These are phyloP conservation scores for Graphilbum fragrans DNA, from an alignment of 2,329 filamentous ascomycete species.

Conservation along the genomic window DNA sequence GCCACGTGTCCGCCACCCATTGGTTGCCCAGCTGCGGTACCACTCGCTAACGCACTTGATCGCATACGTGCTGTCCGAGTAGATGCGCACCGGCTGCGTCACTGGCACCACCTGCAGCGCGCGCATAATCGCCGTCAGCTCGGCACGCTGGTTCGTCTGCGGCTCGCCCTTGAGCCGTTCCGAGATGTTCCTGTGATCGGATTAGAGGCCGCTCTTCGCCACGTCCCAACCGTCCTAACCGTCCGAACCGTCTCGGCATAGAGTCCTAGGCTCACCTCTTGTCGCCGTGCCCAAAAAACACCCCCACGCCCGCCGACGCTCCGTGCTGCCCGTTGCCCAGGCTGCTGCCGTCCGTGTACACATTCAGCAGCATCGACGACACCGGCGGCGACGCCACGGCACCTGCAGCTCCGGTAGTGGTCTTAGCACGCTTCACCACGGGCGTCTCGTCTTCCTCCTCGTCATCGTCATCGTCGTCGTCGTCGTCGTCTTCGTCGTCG, in stretches of 20 bases:
- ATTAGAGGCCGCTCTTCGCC: too few species aligned
- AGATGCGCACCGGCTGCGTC: constrained; percentile 59
- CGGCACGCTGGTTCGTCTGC: constrained; percentile 95
- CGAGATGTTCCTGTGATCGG: constrained; percentile 54
- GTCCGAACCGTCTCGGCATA: neutral
- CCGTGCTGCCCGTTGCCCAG: constrained; percentile 42
- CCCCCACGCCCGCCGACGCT: constrained; percentile 49
- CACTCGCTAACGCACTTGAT: constrained; percentile 84
- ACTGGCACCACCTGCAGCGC: constrained; percentile 65
- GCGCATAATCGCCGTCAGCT: constrained; percentile 76
- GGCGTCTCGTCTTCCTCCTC: constrained; percentile 14
- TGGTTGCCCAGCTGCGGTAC: constrained; percentile 63
- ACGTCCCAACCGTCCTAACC: neutral
- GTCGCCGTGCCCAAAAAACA: constrained; percentile 49
- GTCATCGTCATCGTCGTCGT: constrained; percentile 19
- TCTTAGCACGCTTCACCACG: constrained; percentile 23
- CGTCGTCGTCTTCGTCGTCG: constrained; percentile 16
- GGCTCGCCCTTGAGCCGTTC: constrained; percentile 60
- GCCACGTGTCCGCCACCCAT: constrained; percentile 64
- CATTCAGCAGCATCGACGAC: constrained; percentile 21
- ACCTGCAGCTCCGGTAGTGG: neutral
- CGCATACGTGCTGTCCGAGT: constrained; percentile 81
- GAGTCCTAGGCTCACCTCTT: constrained; percentile 28
- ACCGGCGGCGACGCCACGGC: too few species aligned
- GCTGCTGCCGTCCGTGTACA: constrained; percentile 54